Percentiles rank a stretch among this genome's conserved stretches.
These are phyloP conservation scores for Cotoneaster glaucophyllus DNA, from an alignment of 306 rosid species.

Conservation along the genomic window DNA sequence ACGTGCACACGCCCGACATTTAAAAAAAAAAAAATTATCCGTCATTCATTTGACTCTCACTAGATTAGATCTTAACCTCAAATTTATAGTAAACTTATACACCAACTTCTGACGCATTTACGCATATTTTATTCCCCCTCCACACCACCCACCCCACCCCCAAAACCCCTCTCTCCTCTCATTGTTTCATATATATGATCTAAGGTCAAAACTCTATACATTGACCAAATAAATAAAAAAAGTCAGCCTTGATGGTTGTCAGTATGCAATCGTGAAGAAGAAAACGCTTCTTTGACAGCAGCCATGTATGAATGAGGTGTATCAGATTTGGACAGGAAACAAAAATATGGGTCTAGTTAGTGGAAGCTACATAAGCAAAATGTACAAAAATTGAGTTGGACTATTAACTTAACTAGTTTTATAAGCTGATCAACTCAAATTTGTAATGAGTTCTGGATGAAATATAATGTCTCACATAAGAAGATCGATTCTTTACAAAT, in stretches of 20 bases:
- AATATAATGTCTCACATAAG: neutral
- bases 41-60: neutral
- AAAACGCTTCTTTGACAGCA: neutral
- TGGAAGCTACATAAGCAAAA: constrained; percentile 13
- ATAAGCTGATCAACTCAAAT: neutral
- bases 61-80: neutral
- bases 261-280: neutral
- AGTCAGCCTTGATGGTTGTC: neutral
- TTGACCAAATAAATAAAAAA: neutral
- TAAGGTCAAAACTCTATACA: neutral
- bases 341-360: neutral
- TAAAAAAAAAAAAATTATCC: too few relatives aligned
- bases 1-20: neutral
- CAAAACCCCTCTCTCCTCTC: neutral
- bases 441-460: neutral
- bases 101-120: neutral
- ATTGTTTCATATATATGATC: neutral
- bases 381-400: neutral
- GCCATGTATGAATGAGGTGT: constrained; percentile 2
- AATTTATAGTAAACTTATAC: neutral
- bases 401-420: neutral
- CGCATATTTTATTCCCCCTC: neutral
- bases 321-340: neutral
- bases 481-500: too few relatives aligned
- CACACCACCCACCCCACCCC: too few relatives aligned